A percentile compares a stretch with the other conserved stretches of the same genome.
These are phyloP conservation scores for Botrytis paeoniae DNA, from an alignment of 2,329 filamentous ascomycete species.

Conservation along the genomic window DNA sequence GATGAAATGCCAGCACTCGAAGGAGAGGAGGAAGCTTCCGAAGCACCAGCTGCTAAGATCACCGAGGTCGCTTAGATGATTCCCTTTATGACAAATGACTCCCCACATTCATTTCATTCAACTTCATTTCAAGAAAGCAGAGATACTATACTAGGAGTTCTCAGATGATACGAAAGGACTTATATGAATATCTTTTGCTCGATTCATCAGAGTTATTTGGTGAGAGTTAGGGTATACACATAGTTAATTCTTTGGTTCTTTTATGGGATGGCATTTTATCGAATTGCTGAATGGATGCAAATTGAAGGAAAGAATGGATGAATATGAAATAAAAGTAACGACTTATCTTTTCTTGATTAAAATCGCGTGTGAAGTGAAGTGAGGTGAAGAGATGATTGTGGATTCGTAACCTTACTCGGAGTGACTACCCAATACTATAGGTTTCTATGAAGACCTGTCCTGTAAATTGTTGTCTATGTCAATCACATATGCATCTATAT, in stretches of 20 bases:
- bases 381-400: background rate
- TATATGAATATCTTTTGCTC: slow-evolving; percentile 4
- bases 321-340: slow-evolving; percentile 8
- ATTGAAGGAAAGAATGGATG: background rate
- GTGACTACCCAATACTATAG: background rate
- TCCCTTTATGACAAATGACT: background rate
- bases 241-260: slow-evolving; percentile 4
- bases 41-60: slow-evolving; percentile 41
- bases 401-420: too few relatives aligned
- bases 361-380: background rate
- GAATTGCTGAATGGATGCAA: background rate
- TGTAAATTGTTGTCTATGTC: background rate
- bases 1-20: slow-evolving; percentile 86
- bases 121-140: slow-evolving; percentile 2
- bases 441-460: background rate
- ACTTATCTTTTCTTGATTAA: background rate
- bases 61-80: slow-evolving; percentile 36
- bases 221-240: background rate
- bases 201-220: background rate
- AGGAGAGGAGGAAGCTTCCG: slow-evolving; percentile 50
- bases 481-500: background rate
- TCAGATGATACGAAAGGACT: background rate
- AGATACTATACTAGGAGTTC: slow-evolving; percentile 7
- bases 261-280: background rate
- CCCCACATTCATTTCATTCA: background rate